Evolutionary conservation across 176 grass and related monocot species (phyloP).

Genomic region (maize (Zea mays)): DNA sequence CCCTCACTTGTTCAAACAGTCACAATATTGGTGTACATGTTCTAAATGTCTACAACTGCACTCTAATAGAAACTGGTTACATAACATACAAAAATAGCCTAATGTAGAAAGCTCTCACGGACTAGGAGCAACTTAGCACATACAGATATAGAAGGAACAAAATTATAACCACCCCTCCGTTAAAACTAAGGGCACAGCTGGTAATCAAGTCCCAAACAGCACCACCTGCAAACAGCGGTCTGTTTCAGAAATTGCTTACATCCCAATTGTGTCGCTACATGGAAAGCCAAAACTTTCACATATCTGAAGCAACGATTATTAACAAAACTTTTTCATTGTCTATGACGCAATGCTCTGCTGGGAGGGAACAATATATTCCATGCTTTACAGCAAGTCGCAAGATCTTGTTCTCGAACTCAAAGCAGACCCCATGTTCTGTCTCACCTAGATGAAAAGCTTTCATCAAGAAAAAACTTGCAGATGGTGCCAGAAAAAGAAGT

Average conservation of each 20-base stretch:
- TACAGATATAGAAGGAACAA: background rate
- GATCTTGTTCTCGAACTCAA: constrained; percentile 31
- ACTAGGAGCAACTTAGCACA: background rate
- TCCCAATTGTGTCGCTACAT: background rate
- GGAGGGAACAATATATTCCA: constrained; percentile 46
- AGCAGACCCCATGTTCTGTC: background rate
- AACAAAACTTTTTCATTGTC: constrained; percentile 32
- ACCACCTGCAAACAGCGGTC: background rate
- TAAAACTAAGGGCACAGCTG: background rate
- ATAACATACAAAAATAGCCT: background rate
- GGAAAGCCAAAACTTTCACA: constrained; percentile 37
- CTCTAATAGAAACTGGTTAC: background rate
- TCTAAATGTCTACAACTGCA: background rate
- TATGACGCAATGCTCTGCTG: constrained; percentile 24
- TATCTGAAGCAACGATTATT: constrained; percentile 58
- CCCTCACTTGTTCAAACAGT: too few relatives aligned
- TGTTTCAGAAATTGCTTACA: constrained; percentile 19
- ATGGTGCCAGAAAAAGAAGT: constrained; percentile 22
- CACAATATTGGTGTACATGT: too few relatives aligned
- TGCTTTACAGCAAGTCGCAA: background rate
- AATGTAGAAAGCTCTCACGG: background rate
- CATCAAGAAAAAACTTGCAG: constrained; percentile 37
- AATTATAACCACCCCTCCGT: constrained; percentile 10
- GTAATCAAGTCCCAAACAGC: constrained; percentile 4
- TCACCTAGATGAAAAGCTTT: constrained; percentile 21